phyloP scores from a whole-genome alignment of 1,284 basidiomycete genomes.

The Leccinum insolens region DNA sequence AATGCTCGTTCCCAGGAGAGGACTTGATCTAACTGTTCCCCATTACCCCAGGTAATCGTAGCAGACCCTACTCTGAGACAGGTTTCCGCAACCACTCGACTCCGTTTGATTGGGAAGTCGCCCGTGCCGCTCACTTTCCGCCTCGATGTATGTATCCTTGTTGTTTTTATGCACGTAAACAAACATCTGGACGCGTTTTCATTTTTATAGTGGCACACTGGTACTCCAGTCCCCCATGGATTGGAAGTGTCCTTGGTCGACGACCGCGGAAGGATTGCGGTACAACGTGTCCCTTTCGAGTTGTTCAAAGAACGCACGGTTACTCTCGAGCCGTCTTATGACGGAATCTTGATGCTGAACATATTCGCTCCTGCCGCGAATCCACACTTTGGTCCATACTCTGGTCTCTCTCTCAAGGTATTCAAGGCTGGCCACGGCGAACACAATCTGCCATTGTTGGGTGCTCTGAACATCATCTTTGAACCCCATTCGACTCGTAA shows the following conservation, averaged over 20 bases:
- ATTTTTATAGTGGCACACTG: no score
- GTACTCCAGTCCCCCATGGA: no score
- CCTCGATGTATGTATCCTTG: neutral
- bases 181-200: neutral
- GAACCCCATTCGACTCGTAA: conserved; percentile 16
- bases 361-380: conserved; percentile 2
- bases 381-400: conserved; percentile 8
- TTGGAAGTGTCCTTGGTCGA: conserved; percentile 9
- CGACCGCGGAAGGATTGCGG: conserved; percentile 6
- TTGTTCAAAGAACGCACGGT: neutral
- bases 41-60: conserved; percentile 9
- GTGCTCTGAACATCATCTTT: conserved; percentile 18
- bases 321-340: neutral
- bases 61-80: conserved; percentile 20
- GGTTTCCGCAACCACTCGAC: conserved; percentile 10
- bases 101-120: conserved; percentile 6
- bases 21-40: no score
- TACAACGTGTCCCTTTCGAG: conserved; percentile 3
- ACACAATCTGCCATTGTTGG: conserved; percentile 2
- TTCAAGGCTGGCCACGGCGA: no score
- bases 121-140: neutral
- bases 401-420: conserved; percentile 13
- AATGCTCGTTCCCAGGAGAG: no score
- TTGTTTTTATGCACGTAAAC: neutral
- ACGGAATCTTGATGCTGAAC: conserved; percentile 10